These are phyloP conservation scores for Floccularia luteovirens DNA, from an alignment of 768 basidiomycete species.

Conservation along the genomic window DNA sequence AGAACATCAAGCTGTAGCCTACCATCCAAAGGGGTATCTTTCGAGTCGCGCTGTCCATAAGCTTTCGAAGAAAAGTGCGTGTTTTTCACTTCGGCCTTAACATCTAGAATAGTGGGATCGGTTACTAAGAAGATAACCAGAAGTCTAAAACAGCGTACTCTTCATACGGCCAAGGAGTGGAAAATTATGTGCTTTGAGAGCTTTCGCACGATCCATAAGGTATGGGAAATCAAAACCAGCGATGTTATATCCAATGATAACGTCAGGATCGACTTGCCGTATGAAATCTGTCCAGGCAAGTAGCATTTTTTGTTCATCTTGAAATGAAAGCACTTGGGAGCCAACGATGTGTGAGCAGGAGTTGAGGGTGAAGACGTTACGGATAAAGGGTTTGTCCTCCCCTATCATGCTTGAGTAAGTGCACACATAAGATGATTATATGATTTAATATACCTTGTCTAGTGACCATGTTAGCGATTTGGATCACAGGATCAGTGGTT, in stretches of 20 bases:
- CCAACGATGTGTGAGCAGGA: slow-evolving; percentile 94
- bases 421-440: neutral
- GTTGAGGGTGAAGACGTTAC: slow-evolving; percentile 95
- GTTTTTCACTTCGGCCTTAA: slow-evolving; percentile 76
- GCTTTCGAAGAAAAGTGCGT: slow-evolving; percentile 98
- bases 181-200: slow-evolving; percentile 64
- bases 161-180: slow-evolving; percentile 69
- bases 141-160: slow-evolving; percentile 31
- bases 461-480: slow-evolving; percentile 99
- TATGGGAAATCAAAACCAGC: slow-evolving; percentile 95
- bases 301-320: slow-evolving; percentile 70
- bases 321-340: slow-evolving; percentile 86
- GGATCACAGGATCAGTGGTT: slow-evolving; percentile 87
- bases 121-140: slow-evolving; percentile 4
- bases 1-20: slow-evolving; percentile 93
- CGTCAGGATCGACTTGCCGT: slow-evolving; percentile 85
- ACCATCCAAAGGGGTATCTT: slow-evolving; percentile 86
- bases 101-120: slow-evolving; percentile 32
- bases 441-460: slow-evolving; percentile 65
- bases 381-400: slow-evolving; percentile 87
- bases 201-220: slow-evolving; percentile 85
- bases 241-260: slow-evolving; percentile 96
- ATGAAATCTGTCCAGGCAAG: slow-evolving; percentile 87
- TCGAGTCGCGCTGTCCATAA: slow-evolving; percentile 94
- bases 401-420: slow-evolving; percentile 36